phyloP scores from a whole-genome alignment of 495 filamentous ascomycete species.

The Pyrenopolyporus hunteri region DNA sequence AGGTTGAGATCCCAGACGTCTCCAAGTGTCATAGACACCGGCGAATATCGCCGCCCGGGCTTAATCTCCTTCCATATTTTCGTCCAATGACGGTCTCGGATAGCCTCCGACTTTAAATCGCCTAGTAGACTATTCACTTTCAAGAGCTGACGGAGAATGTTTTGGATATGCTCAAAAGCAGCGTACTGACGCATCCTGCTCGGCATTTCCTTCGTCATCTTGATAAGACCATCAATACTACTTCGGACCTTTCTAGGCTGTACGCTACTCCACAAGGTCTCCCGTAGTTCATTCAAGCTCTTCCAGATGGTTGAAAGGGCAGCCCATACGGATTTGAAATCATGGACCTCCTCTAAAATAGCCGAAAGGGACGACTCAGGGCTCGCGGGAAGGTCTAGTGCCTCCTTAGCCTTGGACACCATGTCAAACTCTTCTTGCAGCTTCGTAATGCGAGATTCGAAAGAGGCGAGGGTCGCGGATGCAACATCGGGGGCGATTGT shows the following conservation, averaged over 20 bases:
- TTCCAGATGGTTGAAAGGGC: conserved; percentile 96
- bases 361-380: conserved; percentile 76
- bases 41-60: conserved; percentile 86
- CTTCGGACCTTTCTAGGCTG: conserved; percentile 89
- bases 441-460: conserved; percentile 79
- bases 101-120: conserved; percentile 95
- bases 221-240: conserved; percentile 87
- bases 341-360: conserved; percentile 94
- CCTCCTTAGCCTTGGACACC: conserved; percentile 95
- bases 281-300: conserved; percentile 89
- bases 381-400: conserved; percentile 82
- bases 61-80: conserved; percentile 96
- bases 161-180: conserved; percentile 97
- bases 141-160: conserved; percentile 80
- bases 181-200: conserved; percentile 99
- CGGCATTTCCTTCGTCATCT: conserved; percentile 99
- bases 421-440: conserved; percentile 88
- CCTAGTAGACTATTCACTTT: conserved; percentile 87
- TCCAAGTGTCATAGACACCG: conserved; percentile 90
- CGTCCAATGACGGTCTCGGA: conserved; percentile 94
- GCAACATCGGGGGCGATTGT: conserved; percentile 88
- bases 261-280: conserved; percentile 89
- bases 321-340: conserved; percentile 98
- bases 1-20: conserved; percentile 98
- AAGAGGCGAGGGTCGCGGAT: conserved; percentile 75